Evolutionary conservation across 768 basidiomycete species (phyloP), one percentile per base, ranked within the genome.

Genomic region (Bullera alba): DNA sequence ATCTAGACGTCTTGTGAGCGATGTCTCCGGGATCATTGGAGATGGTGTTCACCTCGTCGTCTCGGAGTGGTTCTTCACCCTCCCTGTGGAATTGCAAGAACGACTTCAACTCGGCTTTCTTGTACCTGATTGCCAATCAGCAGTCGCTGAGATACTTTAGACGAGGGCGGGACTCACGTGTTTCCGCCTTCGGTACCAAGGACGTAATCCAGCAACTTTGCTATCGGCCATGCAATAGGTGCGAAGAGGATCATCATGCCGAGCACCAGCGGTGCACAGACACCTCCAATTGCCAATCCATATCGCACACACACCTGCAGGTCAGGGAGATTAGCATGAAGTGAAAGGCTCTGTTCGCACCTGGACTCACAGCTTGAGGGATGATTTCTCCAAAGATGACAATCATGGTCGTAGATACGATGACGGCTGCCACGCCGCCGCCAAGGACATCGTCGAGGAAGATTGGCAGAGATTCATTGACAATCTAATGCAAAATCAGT

Each of bases 281-380:
- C 77, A 0, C 87, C 87, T 15, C 89, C 89, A 50, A 92, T 83
- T 2, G 80, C 72, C 15, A 91, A 80, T 42, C 89, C 89, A 69
- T 88, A 83, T 30, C 86, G 73, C 8, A 80, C 78, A 66, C 86
- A 82, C 50, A 86, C 80, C 80, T 79, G 48, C n/a, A 22, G 8
- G 34, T 28, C 16, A 37, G 38, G 25, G 16, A 4, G 30, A 17
- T 43, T n/a, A n/a, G n/a, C n/a, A n/a, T n/a, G n/a, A n/a, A 1
- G 41, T 6, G 29, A 17, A n/a, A 32, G 3, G 6, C 19, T 46
- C 1, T 3, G 19, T 43, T n/a, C 49, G n/a, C 17, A 47, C 16
- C 23, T 29, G 15, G 34, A 45, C 62, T 45, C 37, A 64, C 61
- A 37, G 65, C 73, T 53, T 95, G 79, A 17, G 79, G 79, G 38